These are phyloP conservation scores for Penicillium sp. DNA, from an alignment of 2,329 filamentous ascomycete species.

Conservation along the genomic window DNA sequence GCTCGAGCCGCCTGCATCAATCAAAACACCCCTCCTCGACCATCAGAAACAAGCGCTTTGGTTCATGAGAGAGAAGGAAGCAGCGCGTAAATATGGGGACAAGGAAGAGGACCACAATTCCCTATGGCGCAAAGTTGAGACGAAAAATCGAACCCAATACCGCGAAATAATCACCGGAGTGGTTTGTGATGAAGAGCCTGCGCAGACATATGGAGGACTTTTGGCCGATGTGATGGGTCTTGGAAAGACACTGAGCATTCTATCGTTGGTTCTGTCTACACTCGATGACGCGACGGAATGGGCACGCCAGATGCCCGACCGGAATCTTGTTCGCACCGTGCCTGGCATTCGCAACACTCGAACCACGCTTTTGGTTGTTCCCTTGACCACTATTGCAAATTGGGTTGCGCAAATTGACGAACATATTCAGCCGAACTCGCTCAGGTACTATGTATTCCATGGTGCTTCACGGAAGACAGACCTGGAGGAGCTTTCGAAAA, in stretches of 20 bases:
- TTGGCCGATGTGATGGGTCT: slow-evolving; percentile 83
- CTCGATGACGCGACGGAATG: slow-evolving; percentile 59
- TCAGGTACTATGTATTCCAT: slow-evolving; percentile 81
- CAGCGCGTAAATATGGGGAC: slow-evolving; percentile 53
- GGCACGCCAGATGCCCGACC: slow-evolving; percentile 48
- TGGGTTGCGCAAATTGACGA: slow-evolving; percentile 90
- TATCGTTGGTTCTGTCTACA: slow-evolving; percentile 68
- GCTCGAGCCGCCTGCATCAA: slow-evolving; percentile 57
- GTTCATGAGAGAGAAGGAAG: slow-evolving; percentile 78
- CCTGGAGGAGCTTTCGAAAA: slow-evolving; percentile 60
- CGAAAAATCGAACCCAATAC: slow-evolving; percentile 57
- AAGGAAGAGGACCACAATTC: slow-evolving; percentile 61
- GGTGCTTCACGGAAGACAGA: slow-evolving; percentile 69
- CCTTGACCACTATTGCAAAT: slow-evolving; percentile 84
- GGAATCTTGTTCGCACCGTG: slow-evolving; percentile 24
- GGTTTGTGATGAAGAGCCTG: slow-evolving; percentile 53
- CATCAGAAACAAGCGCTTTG: slow-evolving; percentile 88
- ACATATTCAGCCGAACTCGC: slow-evolving; percentile 60
- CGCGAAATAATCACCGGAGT: slow-evolving; percentile 81
- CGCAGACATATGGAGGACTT: slow-evolving; percentile 65
- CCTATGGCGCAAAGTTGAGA: slow-evolving; percentile 65
- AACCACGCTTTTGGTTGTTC: slow-evolving; percentile 79
- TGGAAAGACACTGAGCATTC: slow-evolving; percentile 79
- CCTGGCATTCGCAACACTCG: slow-evolving; percentile 57
- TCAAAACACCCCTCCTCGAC: slow-evolving; percentile 64